Base-by-base conservation (phyloP, 352 stramenopile genomes). In the Phytophthora hybrid region DNA sequence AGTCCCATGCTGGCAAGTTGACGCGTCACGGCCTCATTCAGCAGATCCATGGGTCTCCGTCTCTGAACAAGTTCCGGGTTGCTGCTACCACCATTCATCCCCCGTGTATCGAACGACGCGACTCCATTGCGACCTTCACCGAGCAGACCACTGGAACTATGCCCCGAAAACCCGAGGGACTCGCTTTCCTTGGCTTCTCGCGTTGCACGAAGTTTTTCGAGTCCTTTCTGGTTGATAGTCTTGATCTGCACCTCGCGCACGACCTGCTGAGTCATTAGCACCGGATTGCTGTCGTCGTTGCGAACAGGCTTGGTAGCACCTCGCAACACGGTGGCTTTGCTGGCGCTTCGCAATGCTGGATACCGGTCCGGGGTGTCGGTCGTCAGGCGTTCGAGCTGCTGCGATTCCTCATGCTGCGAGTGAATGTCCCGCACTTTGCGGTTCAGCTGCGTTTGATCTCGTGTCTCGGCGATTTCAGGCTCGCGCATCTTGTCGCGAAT, bases 171-270 rank as follows among this genome's bases (percentile, higher is more conserved):
- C 0, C 70, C 76, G 14, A 85, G 47, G 6, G 59, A 56, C 31
- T 87, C 84, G 52, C 62, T 85, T 49, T 90, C 83, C 58, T 91
- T 90, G 8, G 85, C 84, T 66, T 96, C 90, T 34, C 86, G 82
- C 34, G 81, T 94, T 29, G 84, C 79, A 1, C 91, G 87, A 34
- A 97, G 77, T 62, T 96, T 94, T 57, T 95, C 90, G 9, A 97
- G 74, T 14, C 90, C 93, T 66, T 91, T 88, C 29, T 93, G 83
- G 69, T 93, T 94, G 54, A 97, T 90, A 21, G 94, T 88, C 69
- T 97, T 97, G 64, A 98, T 97, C 70, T 97, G 84, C 23, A 98
- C 92, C 58, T 97, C 87, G 66, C 95, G 92, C 19, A 97, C 92
- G 14, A 94, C 82, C 18, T 96, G 80, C 61, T 93, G 81, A 19